Base-by-base conservation (phyloP, 768 basidiomycete species). In the Trametes gibbosa region DNA sequence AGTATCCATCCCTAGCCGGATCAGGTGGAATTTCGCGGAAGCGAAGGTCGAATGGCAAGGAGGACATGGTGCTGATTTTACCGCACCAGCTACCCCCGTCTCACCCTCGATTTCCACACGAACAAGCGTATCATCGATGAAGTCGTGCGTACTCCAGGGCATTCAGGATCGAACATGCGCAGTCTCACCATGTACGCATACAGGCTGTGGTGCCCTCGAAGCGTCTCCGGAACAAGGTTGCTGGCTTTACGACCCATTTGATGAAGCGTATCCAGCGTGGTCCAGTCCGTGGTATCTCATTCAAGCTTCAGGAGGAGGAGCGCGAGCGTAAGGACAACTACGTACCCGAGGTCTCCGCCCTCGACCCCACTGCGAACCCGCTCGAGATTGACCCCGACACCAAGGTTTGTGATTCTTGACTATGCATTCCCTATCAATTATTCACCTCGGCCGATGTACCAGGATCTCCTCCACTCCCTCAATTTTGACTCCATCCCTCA, bases 221-320 rank as follows among this genome's bases (percentile, higher is more conserved):
- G 81, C 93, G 96, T 68, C 87, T 99, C 69, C 87, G 97, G 74
- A 99, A 99, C 91, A 99, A 99, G 85, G 90, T 99, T 72, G 89
- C 96, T 12, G 97, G 97, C 47, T 99, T 98, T 86, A 99, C 97
- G 60, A 99, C 97, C 70, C 97, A 99, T 75, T 81, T 99, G 76
- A 99, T 99, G 97, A 98, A 95, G 85, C 95, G 97, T 72, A 99
- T 99, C 70, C 94, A 97, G 77, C 87, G 87, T 60, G 97, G 97
- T 3, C 97, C 97, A 69, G 97, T 99, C 64, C 93, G 95, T 65
- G 97, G 97, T 69, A 99, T 99, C 75, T 98, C 97, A 56, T 99
- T 98, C 93, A 97, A 98, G 79, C 90, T 99, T 68, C 97, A 99
- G 76, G 97, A 98, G 73, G 97, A 99, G 78, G 97, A 99, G 80